Conservation (phyloP, 768 basidiomycete species). For the Hericium erinaceus region DNA sequence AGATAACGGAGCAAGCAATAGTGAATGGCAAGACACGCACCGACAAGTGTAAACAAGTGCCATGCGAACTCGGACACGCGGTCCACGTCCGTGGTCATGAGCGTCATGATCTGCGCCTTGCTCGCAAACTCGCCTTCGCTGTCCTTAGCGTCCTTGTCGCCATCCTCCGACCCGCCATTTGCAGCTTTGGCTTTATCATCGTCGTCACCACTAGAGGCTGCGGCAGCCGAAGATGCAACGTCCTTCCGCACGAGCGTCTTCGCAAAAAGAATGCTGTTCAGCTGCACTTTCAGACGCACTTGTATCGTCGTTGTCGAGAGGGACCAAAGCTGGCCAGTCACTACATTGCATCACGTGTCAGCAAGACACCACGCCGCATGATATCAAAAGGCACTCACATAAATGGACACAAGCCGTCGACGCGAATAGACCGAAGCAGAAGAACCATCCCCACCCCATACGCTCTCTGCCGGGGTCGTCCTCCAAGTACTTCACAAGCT, state of each 20-base stretch:
- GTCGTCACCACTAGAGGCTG: slow-evolving; percentile 13
- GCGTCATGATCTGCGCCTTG: slow-evolving; percentile 82
- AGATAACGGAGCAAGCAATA: background rate
- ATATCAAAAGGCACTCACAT: slow-evolving; percentile 24
- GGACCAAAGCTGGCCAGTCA: slow-evolving; percentile 64
- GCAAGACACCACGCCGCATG: background rate
- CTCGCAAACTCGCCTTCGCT: slow-evolving; percentile 41
- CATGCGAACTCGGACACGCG: slow-evolving; percentile 78
- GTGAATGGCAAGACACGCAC: slow-evolving; percentile 26
- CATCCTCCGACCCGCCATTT: slow-evolving; percentile 11
- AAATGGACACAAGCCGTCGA: slow-evolving; percentile 34
- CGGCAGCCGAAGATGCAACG: slow-evolving; percentile 52
- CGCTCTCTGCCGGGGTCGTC: slow-evolving; percentile 45
- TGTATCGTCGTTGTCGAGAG: slow-evolving; percentile 61
- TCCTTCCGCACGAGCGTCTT: slow-evolving; percentile 86
- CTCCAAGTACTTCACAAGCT: slow-evolving; percentile 58
- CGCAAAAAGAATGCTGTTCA: slow-evolving; percentile 77
- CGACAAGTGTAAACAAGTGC: slow-evolving; percentile 69
- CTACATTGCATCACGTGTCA: slow-evolving; percentile 24
- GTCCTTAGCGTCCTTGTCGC: slow-evolving; percentile 46
- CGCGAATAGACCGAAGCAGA: slow-evolving; percentile 40
- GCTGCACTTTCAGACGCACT: slow-evolving; percentile 60
- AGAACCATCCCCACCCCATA: slow-evolving; percentile 69
- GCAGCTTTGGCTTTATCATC: slow-evolving; percentile 16
- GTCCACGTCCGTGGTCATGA: slow-evolving; percentile 94